Percentiles rank a stretch among this genome's conserved stretches.
These are phyloP conservation scores for Cenchrus americanus DNA, from an alignment of 176 grass and related monocot genomes.

Conservation along the genomic window DNA sequence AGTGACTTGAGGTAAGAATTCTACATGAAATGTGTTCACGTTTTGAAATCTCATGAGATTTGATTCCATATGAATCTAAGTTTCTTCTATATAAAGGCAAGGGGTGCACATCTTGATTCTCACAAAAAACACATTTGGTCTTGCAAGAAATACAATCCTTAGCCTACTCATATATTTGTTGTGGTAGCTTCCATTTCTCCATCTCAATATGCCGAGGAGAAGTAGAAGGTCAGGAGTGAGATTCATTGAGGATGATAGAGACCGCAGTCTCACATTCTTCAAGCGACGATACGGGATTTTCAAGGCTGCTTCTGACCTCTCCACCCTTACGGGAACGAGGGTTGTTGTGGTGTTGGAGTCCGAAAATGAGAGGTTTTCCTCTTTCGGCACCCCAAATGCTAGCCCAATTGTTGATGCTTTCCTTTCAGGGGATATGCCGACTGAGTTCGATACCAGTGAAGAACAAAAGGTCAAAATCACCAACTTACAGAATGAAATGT, in stretches of 20 bases:
- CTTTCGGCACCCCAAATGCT: constrained; percentile 11
- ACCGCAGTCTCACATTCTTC: constrained; percentile 19
- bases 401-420: neutral
- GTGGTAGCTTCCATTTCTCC: neutral
- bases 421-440: neutral
- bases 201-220: neutral
- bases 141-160: neutral
- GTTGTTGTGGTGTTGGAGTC: constrained; percentile 20
- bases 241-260: constrained; percentile 12
- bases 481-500: neutral
- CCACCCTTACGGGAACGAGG: constrained; percentile 10
- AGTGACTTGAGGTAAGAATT: neutral
- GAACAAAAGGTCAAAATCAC: neutral
- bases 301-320: constrained; percentile 25
- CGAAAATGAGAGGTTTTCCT: neutral
- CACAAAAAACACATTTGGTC: neutral
- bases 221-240: constrained; percentile 26
- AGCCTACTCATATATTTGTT: neutral
- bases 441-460: neutral
- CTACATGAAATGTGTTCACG: neutral
- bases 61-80: neutral
- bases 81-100: constrained; percentile 16
- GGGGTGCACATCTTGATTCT: neutral
- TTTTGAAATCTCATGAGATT: neutral
- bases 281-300: constrained; percentile 2